phyloP scores from a whole-genome alignment of 2,329 filamentous ascomycete species.

The Scedosporium boydii region DNA sequence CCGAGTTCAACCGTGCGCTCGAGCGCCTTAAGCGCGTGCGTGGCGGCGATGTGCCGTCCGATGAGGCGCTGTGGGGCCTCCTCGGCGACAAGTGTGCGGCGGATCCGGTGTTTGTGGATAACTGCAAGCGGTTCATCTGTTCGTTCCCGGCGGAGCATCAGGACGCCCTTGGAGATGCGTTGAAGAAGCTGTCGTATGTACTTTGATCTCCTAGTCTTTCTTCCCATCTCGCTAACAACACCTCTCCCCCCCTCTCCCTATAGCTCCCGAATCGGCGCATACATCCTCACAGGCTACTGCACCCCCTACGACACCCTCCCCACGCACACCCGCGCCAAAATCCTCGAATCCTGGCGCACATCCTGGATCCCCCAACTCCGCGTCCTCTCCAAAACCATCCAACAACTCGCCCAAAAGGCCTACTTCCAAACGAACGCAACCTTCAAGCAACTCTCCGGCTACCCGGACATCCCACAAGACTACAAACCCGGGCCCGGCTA shows the following conservation, averaged over 20 bases:
- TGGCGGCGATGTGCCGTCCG: conserved; percentile 28
- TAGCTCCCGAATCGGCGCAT: conserved; percentile 54
- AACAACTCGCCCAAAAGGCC: conserved; percentile 40
- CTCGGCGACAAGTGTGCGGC: conserved; percentile 41
- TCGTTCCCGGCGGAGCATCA: conserved; percentile 21
- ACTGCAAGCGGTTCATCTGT: conserved; percentile 33
- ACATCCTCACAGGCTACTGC: conserved; percentile 59
- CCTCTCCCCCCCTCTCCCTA: not conserved
- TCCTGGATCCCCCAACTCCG: conserved; percentile 48
- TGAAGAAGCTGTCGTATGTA: conserved; percentile 35
- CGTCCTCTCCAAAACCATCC: conserved; percentile 44
- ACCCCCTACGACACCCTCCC: conserved; percentile 54
- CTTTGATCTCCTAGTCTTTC: too few species aligned
- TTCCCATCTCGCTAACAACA: too few species aligned
- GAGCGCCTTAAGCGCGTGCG: conserved; percentile 21
- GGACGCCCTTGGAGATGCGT: conserved; percentile 26
- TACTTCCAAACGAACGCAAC: conserved; percentile 47
- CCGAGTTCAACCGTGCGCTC: conserved; percentile 38
- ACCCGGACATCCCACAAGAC: conserved; percentile 40
- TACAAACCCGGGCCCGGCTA: conserved; percentile 42
- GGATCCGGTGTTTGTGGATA: conserved; percentile 41
- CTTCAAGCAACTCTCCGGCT: conserved; percentile 47
- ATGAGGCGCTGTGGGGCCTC: conserved; percentile 38
- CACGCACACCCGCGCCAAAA: conserved; percentile 46
- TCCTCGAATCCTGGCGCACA: conserved; percentile 53